phyloP scores from a whole-genome alignment of 306 rosid species.

The Sicyos baderoa region DNA sequence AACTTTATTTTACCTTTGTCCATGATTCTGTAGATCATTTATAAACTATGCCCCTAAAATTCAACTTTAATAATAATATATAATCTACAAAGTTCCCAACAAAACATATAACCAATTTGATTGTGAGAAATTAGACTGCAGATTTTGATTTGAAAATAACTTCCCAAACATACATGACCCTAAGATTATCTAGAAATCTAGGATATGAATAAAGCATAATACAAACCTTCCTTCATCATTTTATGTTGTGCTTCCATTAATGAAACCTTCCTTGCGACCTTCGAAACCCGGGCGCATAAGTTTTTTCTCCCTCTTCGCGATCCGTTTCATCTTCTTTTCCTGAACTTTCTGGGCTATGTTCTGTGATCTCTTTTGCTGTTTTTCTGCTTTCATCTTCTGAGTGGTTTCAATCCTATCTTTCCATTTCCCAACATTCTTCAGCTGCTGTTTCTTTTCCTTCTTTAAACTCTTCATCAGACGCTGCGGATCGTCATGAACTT shows the following conservation, averaged over 20 bases:
- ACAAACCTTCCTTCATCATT: neutral
- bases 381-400: conserved; percentile 60
- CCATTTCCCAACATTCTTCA: conserved; percentile 71
- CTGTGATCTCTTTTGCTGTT: conserved; percentile 63
- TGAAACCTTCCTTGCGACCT: conserved; percentile 74
- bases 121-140: neutral
- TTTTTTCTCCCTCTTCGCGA: conserved; percentile 82
- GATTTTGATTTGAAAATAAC: neutral
- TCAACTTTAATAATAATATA: too few species aligned
- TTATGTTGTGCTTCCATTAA: conserved; percentile 23
- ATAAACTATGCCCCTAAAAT: too few species aligned
- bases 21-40: too few species aligned
- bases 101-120: neutral
- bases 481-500: conserved; percentile 80
- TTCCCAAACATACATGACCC: neutral
- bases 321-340: conserved; percentile 59
- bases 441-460: conserved; percentile 61
- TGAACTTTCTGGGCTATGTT: conserved; percentile 52
- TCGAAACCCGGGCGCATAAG: conserved; percentile 83
- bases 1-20: too few species aligned
- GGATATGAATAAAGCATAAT: neutral
- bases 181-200: neutral
- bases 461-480: conserved; percentile 43
- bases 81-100: neutral
- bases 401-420: conserved; percentile 56